Base-by-base conservation (phyloP, 2,329 filamentous ascomycete genomes). In the Trichoderma arundinaceum region DNA sequence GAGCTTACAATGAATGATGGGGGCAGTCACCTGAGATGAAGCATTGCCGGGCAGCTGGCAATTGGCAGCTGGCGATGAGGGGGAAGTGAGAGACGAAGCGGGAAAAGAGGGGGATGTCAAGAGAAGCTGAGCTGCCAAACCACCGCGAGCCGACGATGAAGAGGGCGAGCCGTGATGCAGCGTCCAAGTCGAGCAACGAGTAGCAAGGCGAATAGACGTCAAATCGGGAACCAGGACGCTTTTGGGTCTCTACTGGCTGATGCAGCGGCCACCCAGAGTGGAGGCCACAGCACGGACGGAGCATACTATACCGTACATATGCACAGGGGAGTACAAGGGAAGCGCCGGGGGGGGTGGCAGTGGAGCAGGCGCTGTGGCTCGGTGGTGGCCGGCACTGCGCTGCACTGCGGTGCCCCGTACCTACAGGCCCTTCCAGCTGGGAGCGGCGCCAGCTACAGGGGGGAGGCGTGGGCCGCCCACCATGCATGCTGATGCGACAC, bases 11-110 rank as follows among this genome's bases (percentile, higher is more conserved):
- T 69, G 69, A 70, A 68, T 67, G 67, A 64, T 66, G 59, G 53
- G 64, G 51, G 57, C 71, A 72, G 71, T 78, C 74, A 78, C 77
- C 76, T 71, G 70, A 73, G 75, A 73, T 70, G 71, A 74, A 77
- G 68, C 77, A 78, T 78, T 73, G 76, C 77, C 76, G 72, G 75
- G 71, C 73, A 71, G 72, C 62, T 49, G 62, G 64, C 49, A 65
- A 66, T 57, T 51, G 75, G 71, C 73, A 71, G 72, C 62, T 48
- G 62, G 64, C 49, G 63, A 63, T 54, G 65, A 68, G 60, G 56
- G 51, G 28, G 53, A 56, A 52, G 62, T 66, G 66, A 65, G 64
- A 65, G 66, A 64, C 66, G 48, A 57, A 60, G 60, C 56, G 54
- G 63, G 59, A 68, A 73, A 71, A 72, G 70, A 72, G 71, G 69